phyloP scores from a whole-genome alignment of 768 basidiomycete genomes.

The button mushroom (Agaricus bisporus) region DNA sequence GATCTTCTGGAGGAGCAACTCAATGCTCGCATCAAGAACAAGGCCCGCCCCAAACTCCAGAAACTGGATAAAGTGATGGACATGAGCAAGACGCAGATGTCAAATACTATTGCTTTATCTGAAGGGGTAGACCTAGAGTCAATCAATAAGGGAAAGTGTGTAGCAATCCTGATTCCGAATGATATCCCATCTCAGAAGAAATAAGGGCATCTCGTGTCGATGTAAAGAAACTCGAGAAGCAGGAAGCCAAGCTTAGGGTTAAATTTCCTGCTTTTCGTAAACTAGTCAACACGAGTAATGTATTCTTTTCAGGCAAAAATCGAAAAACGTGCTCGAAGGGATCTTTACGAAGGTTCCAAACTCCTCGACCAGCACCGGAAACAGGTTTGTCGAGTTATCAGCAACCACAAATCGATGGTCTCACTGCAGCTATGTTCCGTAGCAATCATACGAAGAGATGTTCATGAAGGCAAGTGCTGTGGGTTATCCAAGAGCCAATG shows the following conservation, averaged over 20 bases:
- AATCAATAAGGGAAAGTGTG: conserved; percentile 90
- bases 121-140: conserved; percentile 88
- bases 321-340: conserved; percentile 86
- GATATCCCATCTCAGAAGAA: conserved; percentile 10
- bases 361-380: conserved; percentile 88
- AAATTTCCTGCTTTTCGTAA: conserved; percentile 6
- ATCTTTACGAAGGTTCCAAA: conserved; percentile 95
- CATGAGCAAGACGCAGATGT: conserved; percentile 78
- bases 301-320: conserved; percentile 71
- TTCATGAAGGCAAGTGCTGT: conserved; percentile 82
- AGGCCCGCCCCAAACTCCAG: conserved; percentile 58
- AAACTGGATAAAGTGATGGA: conserved; percentile 86
- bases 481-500: background rate
- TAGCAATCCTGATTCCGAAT: conserved; percentile 9
- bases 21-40: conserved; percentile 47
- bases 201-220: conserved; percentile 80
- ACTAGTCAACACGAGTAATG: background rate
- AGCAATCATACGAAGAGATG: conserved; percentile 99
- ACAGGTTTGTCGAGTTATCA: conserved; percentile 44
- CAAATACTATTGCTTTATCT: conserved; percentile 69
- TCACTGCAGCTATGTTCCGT: conserved; percentile 1
- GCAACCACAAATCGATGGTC: conserved; percentile 4
- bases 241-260: conserved; percentile 92
- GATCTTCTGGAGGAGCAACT: conserved; percentile 63
- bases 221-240: conserved; percentile 93